phyloP scores from a whole-genome alignment of 495 filamentous ascomycete species.

The Podospora tetraspora region DNA sequence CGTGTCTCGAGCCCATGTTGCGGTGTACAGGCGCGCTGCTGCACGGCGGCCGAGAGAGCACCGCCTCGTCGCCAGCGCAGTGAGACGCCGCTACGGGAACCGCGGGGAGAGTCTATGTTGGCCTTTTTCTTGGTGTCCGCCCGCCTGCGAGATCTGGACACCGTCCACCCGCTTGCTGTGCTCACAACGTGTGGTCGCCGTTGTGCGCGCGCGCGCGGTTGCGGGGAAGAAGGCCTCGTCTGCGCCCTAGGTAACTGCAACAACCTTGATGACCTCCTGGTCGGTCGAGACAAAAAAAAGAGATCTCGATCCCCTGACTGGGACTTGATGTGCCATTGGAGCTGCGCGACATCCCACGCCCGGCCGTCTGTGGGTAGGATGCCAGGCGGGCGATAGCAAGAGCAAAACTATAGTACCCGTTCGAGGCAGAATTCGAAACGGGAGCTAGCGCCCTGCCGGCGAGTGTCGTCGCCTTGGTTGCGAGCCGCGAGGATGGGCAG shows the following conservation, averaged over 20 bases:
- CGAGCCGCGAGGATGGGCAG: not conserved
- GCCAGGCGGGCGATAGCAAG: not conserved
- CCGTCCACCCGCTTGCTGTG: not conserved
- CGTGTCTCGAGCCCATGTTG: not conserved
- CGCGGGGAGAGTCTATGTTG: not conserved
- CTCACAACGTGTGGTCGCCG: not conserved
- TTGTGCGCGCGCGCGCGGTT: not conserved
- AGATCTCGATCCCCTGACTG: not conserved
- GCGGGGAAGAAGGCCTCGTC: not conserved
- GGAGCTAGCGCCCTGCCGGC: not conserved
- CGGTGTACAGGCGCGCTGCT: not conserved
- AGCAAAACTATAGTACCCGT: not conserved
- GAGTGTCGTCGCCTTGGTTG: not conserved
- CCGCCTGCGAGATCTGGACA: not conserved
- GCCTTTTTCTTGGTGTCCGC: not conserved
- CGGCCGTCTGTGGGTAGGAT: not conserved
- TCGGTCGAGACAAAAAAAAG: not conserved
- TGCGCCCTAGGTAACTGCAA: not conserved
- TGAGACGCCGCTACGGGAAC: not conserved
- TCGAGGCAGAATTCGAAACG: not conserved
- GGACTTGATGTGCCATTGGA: not conserved
- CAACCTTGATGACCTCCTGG: not conserved
- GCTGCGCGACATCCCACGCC: not conserved
- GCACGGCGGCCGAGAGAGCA: not conserved
- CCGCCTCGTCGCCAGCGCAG: not conserved